Base-by-base conservation (phyloP, 805 yeast genomes). In the Monosporozyma solicola region DNA sequence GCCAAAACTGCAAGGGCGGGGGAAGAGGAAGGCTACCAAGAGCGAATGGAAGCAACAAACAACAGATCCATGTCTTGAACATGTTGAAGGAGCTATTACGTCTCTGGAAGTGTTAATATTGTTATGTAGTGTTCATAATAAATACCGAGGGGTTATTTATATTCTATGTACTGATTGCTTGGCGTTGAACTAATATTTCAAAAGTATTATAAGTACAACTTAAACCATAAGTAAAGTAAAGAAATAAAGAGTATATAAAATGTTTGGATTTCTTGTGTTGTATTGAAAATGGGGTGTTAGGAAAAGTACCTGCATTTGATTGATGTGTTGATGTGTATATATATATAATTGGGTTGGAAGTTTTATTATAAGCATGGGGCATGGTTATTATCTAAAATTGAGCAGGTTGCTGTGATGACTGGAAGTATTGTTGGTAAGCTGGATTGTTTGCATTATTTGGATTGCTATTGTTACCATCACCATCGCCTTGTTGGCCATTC, bases 351-450 rank as follows among this genome's bases (percentile, higher is more conserved):
- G 9, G 43, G 10, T 35, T 35, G 16, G 11, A 13, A 35, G 11
- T n/a, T 13, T 13, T 13, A 35, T 13, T 13, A 35, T 5, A 35
- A n/a, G 39, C 15, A 35, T 11, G 24, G 24, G 20, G 41, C 10
- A 39, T 15, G 41, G 41, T 32, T 32, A 11, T 11, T 32, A 22
- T 29, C 60, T 56, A 70, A 56, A 70, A 79, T 65, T 80, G 84
- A 61, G 76, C 77, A 5, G 41, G 48, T 66, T 79, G 84, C 64
- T 79, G 84, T 53, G 78, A 74, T 65, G 77, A 78, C 58, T 78
- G 76, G 63, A 83, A 80, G 67, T 82, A 83, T 58, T 80, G 85
- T 66, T 82, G 83, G 59, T 82, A 81, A 51, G 80, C 85, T 55
- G 77, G 76, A 51, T 76, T 73, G 59, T 74, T 78, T 51, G 79